A percentile compares a stretch with the other conserved stretches of the same genome.
Conservation (phyloP, 225 moss, liverwort and hornwort genomes). For the Rhytidiadelphus loreus region DNA sequence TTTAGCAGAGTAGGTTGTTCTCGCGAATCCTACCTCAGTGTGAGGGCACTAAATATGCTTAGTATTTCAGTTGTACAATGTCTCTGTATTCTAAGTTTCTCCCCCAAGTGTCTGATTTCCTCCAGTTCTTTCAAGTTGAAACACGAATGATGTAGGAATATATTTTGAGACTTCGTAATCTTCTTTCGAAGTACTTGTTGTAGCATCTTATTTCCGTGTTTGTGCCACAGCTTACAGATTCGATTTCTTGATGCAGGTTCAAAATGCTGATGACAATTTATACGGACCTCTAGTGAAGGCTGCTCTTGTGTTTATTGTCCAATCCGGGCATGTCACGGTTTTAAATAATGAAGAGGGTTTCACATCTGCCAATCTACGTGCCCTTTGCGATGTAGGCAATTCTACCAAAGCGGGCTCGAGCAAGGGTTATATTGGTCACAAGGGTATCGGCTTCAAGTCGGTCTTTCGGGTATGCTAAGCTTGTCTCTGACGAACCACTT, state of each 20-base stretch:
- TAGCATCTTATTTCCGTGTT: background rate
- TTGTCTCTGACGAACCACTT: background rate
- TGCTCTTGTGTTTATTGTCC: slow-evolving; percentile 68
- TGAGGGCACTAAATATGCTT: background rate
- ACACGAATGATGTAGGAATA: background rate
- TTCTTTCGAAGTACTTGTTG: background rate
- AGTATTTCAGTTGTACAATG: background rate
- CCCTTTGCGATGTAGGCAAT: slow-evolving; percentile 96
- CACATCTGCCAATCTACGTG: slow-evolving; percentile 71
- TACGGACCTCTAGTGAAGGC: slow-evolving; percentile 59
- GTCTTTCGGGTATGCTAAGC: slow-evolving; percentile 71
- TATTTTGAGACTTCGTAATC: background rate
- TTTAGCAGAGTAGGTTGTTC: background rate
- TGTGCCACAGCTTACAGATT: background rate
- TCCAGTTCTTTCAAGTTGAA: background rate
- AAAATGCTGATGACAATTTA: slow-evolving; percentile 92
- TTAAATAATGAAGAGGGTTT: slow-evolving; percentile 89
- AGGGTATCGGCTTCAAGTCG: slow-evolving; percentile 97
- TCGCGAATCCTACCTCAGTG: background rate
- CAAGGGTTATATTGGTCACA: slow-evolving; percentile 93
- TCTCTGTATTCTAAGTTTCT: background rate
- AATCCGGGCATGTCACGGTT: slow-evolving; percentile 56
- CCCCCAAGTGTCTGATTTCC: background rate
- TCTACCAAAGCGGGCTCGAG: slow-evolving; percentile 81
- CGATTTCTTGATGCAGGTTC: slow-evolving; percentile 49